Base-by-base conservation (phyloP, 148 eudicot genomes). In the Rhododendron kiyosumense region DNA sequence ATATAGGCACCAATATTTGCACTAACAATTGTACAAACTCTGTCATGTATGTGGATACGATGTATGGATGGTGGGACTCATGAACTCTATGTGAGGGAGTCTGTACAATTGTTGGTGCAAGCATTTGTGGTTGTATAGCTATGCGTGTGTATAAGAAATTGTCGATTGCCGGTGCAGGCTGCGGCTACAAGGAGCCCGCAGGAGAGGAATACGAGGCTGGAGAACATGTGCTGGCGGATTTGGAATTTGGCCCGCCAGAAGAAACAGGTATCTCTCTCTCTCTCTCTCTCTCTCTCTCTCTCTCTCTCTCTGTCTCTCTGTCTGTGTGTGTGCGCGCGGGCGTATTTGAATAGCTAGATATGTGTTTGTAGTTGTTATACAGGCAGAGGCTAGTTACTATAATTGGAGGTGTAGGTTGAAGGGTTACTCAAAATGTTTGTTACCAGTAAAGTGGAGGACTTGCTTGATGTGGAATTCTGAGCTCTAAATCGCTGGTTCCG, bases 161-260 rank as follows among this genome's bases (percentile, higher is more conserved):
- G 65, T 48, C 32, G 36, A 61, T 85, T 85, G 11, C 77, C 7
- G 83, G 48, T 54, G 69, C 83, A 96, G 99, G 99, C 99, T 6
- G 93, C 94, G 89, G 98, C 99, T 24, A 97, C 99, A 15, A 88
- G 98, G 91, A 95, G 98, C 83, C 99, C 98, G 20, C 94, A 96
- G 87, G 99, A 96, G 93, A 94, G 99, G 92, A 96, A 96, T 80
- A 96, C 99, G 2, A 93, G 99, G 85, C 89, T 97, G 90, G 99
- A 97, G 92, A 97, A 97, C 52, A 93, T 97, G 99, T 95, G 99
- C 87, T 97, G 99, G 99, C 86, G 99, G 90, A 97, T 97, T 89
- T 97, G 99, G 99, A 97, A 97, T 93, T 91, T 97, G 92, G 99
- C 99, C 91, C 98, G 99, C 80, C 99, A 95, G 86, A 97, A 95